Evolutionary conservation across 805 yeast species (phyloP).

Genomic region (Candida multigemmis): DNA sequence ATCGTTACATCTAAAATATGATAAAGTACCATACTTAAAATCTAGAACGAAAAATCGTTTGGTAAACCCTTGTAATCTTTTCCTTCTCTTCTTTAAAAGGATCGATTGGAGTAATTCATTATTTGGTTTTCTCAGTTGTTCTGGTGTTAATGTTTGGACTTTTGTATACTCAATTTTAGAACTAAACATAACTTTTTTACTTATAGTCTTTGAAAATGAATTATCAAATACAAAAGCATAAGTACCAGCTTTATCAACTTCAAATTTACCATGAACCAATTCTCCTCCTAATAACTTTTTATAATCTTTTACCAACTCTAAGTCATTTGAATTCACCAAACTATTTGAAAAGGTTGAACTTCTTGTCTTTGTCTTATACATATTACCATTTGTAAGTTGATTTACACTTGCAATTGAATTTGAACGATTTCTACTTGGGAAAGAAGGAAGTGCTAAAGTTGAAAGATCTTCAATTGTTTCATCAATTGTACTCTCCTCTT

Average conservation of each 20-base stretch:
- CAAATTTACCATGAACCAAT: conserved; percentile 50
- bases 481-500: conserved; percentile 10
- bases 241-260: conserved; percentile 56
- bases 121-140: conserved; percentile 15
- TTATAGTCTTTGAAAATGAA: conserved; percentile 76
- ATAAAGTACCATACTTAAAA: conserved; percentile 71
- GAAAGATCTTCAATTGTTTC: conserved; percentile 1
- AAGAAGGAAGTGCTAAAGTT: background rate
- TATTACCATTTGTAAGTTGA: conserved; percentile 20
- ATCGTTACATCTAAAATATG: conserved; percentile 70
- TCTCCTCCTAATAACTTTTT: conserved; percentile 45
- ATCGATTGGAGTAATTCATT: conserved; percentile 74
- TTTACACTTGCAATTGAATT: conserved; percentile 26
- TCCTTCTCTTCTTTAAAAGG: conserved; percentile 68
- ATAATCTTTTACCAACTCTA: conserved; percentile 50
- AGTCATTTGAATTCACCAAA: conserved; percentile 32
- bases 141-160: conserved; percentile 1
- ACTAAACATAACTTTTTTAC: conserved; percentile 72
- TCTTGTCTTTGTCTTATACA: conserved; percentile 25
- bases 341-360: conserved; percentile 27
- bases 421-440: conserved; percentile 11
- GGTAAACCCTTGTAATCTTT: conserved; percentile 78
- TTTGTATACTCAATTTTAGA: conserved; percentile 10
- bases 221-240: conserved; percentile 90
- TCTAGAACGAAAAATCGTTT: conserved; percentile 81